Percentiles rank a stretch among this genome's conserved stretches.
Conservation (phyloP, 2,329 filamentous ascomycete genomes). For the Ophiostoma sp. region DNA sequence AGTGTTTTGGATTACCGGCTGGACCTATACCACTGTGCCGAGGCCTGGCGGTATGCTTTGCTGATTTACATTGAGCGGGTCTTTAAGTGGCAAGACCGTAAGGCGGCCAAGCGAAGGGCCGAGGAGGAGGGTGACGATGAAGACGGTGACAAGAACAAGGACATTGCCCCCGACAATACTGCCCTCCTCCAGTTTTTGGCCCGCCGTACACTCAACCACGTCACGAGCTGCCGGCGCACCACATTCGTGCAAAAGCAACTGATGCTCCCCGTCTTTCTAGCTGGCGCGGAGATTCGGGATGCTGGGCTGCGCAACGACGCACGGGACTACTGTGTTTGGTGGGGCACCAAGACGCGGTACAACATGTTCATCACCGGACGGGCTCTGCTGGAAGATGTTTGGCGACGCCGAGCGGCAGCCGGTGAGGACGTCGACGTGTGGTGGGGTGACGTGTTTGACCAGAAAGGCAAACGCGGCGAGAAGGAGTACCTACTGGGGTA, state of each 20-base stretch:
- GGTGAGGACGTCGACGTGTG: conserved; percentile 1
- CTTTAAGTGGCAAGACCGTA: conserved; percentile 33
- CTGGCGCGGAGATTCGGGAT: conserved; percentile 36
- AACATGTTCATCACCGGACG: conserved; percentile 36
- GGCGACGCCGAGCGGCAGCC: conserved; percentile 16
- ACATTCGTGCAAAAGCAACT: conserved; percentile 41
- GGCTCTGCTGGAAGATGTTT: conserved; percentile 31
- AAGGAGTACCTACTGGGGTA: conserved; percentile 23
- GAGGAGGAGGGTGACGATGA: not conserved
- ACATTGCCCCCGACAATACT: not conserved
- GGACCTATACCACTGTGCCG: conserved; percentile 39
- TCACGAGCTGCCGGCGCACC: conserved; percentile 35
- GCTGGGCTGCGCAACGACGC: conserved; percentile 32
- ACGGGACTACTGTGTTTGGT: conserved; percentile 37
- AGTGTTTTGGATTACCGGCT: conserved; percentile 19
- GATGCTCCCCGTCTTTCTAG: conserved; percentile 41
- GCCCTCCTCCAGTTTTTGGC: conserved; percentile 29
- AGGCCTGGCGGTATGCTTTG: conserved; percentile 39
- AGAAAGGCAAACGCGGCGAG: not conserved
- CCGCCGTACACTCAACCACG: conserved; percentile 37
- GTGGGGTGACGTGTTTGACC: conserved; percentile 22
- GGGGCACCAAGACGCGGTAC: conserved; percentile 37
- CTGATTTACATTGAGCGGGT: conserved; percentile 38
- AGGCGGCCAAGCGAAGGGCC: not conserved
- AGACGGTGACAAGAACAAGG: not conserved